Evolutionary conservation across 2,329 filamentous ascomycete species (phyloP).

Genomic region (Colletotrichum navitas): DNA sequence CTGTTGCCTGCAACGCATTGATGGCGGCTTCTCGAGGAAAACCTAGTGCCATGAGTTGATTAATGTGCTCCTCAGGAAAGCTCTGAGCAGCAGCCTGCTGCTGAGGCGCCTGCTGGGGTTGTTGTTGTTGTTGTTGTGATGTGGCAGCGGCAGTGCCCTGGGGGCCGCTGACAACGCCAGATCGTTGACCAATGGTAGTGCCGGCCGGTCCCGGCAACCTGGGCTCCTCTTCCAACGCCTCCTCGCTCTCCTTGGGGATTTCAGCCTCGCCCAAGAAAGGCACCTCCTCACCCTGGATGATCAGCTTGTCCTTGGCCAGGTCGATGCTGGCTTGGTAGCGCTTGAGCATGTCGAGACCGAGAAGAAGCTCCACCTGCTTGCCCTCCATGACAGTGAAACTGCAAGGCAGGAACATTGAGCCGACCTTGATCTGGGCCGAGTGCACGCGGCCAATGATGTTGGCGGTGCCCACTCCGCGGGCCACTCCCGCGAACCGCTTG

Average conservation of each 20-base stretch:
- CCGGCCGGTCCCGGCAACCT: slow-evolving; percentile 87
- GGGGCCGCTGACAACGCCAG: slow-evolving; percentile 78
- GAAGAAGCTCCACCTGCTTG: slow-evolving; percentile 91
- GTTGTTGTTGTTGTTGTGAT: slow-evolving; percentile 43
- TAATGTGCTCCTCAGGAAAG: slow-evolving; percentile 75
- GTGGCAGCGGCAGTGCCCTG: slow-evolving; percentile 48
- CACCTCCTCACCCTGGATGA: slow-evolving; percentile 90
- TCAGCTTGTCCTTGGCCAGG: slow-evolving; percentile 83
- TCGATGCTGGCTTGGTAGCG: slow-evolving; percentile 95
- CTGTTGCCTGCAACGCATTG: slow-evolving; percentile 83
- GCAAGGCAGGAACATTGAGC: slow-evolving; percentile 86
- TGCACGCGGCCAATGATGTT: slow-evolving; percentile 96
- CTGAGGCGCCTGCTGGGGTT: slow-evolving; percentile 45
- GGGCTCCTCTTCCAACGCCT: slow-evolving; percentile 81
- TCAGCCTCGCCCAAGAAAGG: slow-evolving; percentile 93
- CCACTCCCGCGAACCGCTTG: slow-evolving; percentile 90
- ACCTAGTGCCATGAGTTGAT: slow-evolving; percentile 82
- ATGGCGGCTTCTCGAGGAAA: slow-evolving; percentile 82
- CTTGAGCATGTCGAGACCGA: slow-evolving; percentile 97
- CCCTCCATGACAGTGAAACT: slow-evolving; percentile 99
- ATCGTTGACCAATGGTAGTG: slow-evolving; percentile 86
- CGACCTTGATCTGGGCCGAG: slow-evolving; percentile 94
- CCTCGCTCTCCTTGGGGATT: slow-evolving; percentile 87
- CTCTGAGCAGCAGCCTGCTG: slow-evolving; percentile 48
- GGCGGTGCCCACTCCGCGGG: slow-evolving; percentile 93